Conservation (phyloP, 352 stramenopile genomes). For the Globisporangium splendens region DNA sequence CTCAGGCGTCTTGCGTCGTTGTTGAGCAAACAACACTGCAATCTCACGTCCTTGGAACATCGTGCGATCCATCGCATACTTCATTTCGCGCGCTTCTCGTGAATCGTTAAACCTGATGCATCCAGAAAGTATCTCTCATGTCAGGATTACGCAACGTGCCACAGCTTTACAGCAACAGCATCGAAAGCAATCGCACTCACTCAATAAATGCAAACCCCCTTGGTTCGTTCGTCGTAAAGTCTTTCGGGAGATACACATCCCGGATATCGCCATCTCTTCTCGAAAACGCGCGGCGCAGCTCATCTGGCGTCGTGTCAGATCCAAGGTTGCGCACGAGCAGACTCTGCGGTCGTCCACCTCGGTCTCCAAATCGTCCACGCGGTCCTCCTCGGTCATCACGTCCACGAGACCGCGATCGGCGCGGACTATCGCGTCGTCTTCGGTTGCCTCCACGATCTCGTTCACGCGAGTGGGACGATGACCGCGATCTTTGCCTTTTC, state of each 20-base stretch:
- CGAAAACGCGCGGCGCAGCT: conserved; percentile 48
- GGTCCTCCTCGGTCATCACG: conserved; percentile 12
- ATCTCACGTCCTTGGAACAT: conserved; percentile 68
- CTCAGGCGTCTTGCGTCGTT: conserved; percentile 71
- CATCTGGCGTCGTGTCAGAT: conserved; percentile 29
- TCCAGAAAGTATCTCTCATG: background rate
- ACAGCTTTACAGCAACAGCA: background rate
- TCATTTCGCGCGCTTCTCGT: conserved; percentile 61
- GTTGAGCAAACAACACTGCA: conserved; percentile 73
- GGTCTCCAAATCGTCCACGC: conserved; percentile 1
- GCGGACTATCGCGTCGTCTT: conserved; percentile 15
- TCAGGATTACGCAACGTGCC: background rate
- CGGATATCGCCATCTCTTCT: conserved; percentile 45
- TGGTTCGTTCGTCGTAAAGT: conserved; percentile 47
- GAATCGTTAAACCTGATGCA: conserved; percentile 44
- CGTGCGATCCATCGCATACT: conserved; percentile 72
- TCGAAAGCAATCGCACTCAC: conserved; percentile 16
- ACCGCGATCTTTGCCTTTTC: conserved; percentile 19
- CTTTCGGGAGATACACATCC: conserved; percentile 66
- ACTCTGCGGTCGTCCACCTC: conserved; percentile 28
- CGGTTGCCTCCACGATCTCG: conserved; percentile 17
- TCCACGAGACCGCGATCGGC: conserved; percentile 21
- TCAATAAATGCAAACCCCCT: conserved; percentile 85
- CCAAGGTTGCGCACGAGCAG: conserved; percentile 53
- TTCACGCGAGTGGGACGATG: conserved; percentile 33